Percentiles rank a stretch among this genome's conserved stretches.
Conservation (phyloP, 108 stramenopile genomes). For the Aurantiochytrium sp. region DNA sequence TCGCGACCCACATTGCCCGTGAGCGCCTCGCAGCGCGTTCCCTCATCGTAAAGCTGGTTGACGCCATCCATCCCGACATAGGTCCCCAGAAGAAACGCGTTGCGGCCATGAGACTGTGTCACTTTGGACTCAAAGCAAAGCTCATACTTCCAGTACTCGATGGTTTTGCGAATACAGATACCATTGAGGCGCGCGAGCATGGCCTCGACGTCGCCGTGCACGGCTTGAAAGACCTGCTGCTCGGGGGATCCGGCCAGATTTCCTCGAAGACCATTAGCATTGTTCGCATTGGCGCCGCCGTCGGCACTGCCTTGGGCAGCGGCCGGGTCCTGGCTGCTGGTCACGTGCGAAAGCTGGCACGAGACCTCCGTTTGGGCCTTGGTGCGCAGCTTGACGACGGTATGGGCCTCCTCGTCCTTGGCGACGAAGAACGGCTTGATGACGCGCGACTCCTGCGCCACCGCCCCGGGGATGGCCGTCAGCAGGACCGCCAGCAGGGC, state of each 20-base stretch:
- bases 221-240: background rate
- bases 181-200: background rate
- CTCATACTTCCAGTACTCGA: background rate
- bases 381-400: background rate
- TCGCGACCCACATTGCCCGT: background rate
- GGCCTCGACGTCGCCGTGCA: background rate
- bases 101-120: background rate
- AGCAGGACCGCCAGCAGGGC: background rate
- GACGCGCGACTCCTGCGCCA: background rate
- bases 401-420: constrained; percentile 1
- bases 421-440: background rate
- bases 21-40: background rate
- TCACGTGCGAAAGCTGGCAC: background rate
- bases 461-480: background rate
- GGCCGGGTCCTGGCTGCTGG: background rate
- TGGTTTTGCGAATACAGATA: background rate
- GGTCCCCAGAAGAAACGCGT: background rate
- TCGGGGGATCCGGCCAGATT: background rate
- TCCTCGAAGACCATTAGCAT: no score
- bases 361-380: background rate
- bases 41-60: background rate
- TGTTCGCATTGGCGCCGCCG: background rate
- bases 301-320: background rate
- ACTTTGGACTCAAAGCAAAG: background rate
- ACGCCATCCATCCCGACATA: background rate